Evolutionary conservation across 495 filamentous ascomycete genomes (phyloP), one percentile per base, ranked within the genome.

Genomic region (Annulohypoxylon nitens): DNA sequence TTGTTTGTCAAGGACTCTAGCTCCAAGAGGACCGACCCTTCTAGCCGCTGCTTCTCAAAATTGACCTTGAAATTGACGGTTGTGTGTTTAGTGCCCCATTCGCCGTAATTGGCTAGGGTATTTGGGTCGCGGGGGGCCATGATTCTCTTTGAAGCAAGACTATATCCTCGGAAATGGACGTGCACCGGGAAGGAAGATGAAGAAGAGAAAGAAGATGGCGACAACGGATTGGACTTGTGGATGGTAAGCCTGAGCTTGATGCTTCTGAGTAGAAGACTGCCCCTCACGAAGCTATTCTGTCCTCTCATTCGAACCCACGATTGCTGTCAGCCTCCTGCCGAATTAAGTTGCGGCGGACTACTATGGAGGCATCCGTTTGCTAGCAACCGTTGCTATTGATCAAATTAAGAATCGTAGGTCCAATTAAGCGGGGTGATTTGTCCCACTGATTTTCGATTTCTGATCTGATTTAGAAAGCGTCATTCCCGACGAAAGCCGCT

Each of bases 61-160:
- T 95, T 88, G 69, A 99, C 90, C 53, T 87, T 88, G 67, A 97
- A 86, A 78, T 92, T 89, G 43, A 92, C 91, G 10, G 86, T 89
- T 10, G 93, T 93, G 80, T 97, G 93, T 69, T 86, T 92, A 23
- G 93, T 97, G 20, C 86, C 79, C 87, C 93, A 97, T 53, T 90
- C 88, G 79, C 92, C 88, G 82, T 97, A 97, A 82, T 99, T 99
- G 77, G 93, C 92, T 16, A 96, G 84, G 26, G 95, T 97, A 78
- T 95, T 97, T 12, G 95, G 95, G 80, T 99, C 95, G 75, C 92
- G 88, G n/a, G 86, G 75, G 36, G 86, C 82, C 82, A 88, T 90
- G 57, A 76, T 83, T 59, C 81, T 83, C 58, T 75, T 75, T 43
- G 84, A 67, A 20, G 41, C 33, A 51, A 67, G 30, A 33, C 71